Conservation (phyloP, 148 eudicot genomes). For the Hydrangea macrophylla region DNA sequence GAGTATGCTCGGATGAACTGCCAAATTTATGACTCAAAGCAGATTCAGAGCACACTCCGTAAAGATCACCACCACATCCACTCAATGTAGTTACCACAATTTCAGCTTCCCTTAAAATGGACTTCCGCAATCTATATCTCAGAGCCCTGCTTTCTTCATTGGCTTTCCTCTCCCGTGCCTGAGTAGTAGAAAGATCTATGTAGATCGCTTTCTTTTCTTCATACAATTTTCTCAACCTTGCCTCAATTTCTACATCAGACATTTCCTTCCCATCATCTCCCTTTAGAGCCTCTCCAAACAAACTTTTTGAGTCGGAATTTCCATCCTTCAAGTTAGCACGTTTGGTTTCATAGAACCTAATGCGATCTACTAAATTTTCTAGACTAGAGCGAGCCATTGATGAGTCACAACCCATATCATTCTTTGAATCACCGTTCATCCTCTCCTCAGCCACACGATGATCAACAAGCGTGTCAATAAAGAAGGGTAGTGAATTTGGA, state of each 20-base stretch:
- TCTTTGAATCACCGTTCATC: constrained; percentile 33
- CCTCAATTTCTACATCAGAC: constrained; percentile 65
- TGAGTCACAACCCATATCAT: constrained; percentile 41
- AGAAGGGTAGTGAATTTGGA: constrained; percentile 81
- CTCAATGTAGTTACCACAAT: constrained; percentile 92
- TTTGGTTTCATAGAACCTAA: constrained; percentile 74
- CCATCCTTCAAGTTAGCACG: constrained; percentile 76
- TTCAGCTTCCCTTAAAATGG: constrained; percentile 91
- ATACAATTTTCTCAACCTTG: constrained; percentile 69
- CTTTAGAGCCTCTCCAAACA: constrained; percentile 38
- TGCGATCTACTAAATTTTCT: constrained; percentile 80
- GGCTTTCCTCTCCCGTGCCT: constrained; percentile 76
- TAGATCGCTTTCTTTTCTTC: constrained; percentile 68
- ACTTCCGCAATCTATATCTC: constrained; percentile 59
- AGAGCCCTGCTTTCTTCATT: constrained; percentile 78
- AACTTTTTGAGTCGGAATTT: constrained; percentile 34
- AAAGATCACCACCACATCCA: constrained; percentile 98
- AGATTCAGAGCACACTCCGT: constrained; percentile 81
- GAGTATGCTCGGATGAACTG: constrained; percentile 52
- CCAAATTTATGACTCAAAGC: constrained; percentile 48
- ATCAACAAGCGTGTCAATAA: constrained; percentile 93
- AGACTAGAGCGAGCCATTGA: constrained; percentile 61
- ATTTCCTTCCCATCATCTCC: constrained; percentile 45
- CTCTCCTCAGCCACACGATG: constrained; percentile 63
- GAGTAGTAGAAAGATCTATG: constrained; percentile 64